These are phyloP conservation scores for Puccinia horiana DNA, from an alignment of 1,284 basidiomycete genomes.

Conservation along the genomic window DNA sequence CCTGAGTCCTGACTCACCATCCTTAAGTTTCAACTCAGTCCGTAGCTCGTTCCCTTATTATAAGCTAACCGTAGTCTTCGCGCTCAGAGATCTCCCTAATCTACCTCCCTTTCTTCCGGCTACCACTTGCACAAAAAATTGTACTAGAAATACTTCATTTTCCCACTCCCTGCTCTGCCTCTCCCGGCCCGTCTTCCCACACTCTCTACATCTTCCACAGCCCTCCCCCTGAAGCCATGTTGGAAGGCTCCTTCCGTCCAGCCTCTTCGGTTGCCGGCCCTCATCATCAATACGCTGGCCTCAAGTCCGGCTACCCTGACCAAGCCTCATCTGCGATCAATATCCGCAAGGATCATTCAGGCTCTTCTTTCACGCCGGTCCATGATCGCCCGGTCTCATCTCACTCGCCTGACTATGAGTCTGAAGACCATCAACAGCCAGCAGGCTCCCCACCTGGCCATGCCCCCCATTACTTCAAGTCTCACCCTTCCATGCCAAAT, in stretches of 20 bases:
- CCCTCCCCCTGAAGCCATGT: constrained; percentile 9
- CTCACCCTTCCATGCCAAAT: neutral
- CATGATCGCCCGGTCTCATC: constrained; percentile 22
- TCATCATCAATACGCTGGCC: constrained; percentile 10
- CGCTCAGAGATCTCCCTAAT: neutral
- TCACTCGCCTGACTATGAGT: constrained; percentile 40
- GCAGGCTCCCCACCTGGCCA: neutral
- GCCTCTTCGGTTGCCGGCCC: neutral
- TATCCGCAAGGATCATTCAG: constrained; percentile 32
- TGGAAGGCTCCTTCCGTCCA: constrained; percentile 48
- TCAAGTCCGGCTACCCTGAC: constrained; percentile 20
- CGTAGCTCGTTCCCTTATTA: neutral
- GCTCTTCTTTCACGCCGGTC: constrained; percentile 30
- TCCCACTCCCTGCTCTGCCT: neutral
- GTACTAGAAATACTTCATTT: neutral
- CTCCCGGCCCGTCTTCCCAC: neutral
- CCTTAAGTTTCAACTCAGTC: no score
- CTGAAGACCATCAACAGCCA: constrained; percentile 44
- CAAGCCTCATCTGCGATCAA: neutral
- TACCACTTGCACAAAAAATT: neutral
- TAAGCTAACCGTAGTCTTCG: no score
- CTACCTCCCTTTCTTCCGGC: neutral
- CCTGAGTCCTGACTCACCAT: neutral
- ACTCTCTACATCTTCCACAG: neutral
- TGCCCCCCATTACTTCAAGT: constrained; percentile 7